Evolutionary conservation across 2,329 filamentous ascomycete genomes (phyloP), one percentile per base, ranked within the genome.

Genomic region (Exophiala spinifera): DNA sequence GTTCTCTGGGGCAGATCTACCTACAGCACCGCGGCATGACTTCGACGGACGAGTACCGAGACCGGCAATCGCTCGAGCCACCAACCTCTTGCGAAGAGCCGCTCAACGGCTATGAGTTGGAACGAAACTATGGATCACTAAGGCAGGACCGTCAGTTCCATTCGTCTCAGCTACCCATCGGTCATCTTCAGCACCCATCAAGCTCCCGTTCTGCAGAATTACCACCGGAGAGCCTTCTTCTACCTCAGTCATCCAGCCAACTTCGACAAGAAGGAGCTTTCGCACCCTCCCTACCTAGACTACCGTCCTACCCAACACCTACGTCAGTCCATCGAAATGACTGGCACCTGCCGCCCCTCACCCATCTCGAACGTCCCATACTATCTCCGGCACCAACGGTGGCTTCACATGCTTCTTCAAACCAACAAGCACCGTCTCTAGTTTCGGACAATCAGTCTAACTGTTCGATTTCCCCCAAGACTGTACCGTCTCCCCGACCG

Each of bases 381-480:
- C 82, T 81, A 39, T 88, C 85, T 7, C 85, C 85, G 13, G 77
- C 81, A 48, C 81, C 78, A 61, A 86, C 83, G 1, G 82, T 85
- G 49, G 76, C 80, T 36, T 88, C 86, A 2, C 74, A 77, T 55
- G 71, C 75, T 46, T 77, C 79, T 15, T 79, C 76, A 1, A 73
- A 79, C 14, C 84, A 87, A 42, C 76, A 77, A 25, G 82, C 84
- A 3, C 86, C 86, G 5, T 88, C 86, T 1, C 77, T 89, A 59
- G 77, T 88, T 46, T 90, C 88, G 0, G 89, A 94, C 67, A 75
- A 76, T 23, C 79, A 80, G 59, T 86, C 84, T 1, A 77, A 80
- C 52, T 81, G 82, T 66, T 84, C 83, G 3, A 79, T 79, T 25
- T 86, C 84, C 10, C 81, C 83, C 14, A 73, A 65, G 65, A 73